Conservation (phyloP, 306 rosid genomes). For the Trifolium dubium region DNA sequence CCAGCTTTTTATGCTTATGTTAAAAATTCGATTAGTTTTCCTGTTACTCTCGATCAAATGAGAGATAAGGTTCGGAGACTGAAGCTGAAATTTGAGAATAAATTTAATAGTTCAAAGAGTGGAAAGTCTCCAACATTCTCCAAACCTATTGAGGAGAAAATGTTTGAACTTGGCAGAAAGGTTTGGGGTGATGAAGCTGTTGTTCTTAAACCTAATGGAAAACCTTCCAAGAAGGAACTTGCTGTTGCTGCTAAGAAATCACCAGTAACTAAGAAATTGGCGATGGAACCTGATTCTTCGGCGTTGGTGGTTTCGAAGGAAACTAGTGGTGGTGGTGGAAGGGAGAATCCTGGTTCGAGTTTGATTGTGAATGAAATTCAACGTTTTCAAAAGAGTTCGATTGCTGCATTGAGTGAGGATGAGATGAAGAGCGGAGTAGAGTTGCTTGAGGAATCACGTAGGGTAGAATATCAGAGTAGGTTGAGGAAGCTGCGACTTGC, state of each 20-base stretch:
- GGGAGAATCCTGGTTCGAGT: background rate
- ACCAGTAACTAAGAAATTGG: background rate
- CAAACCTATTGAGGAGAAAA: slow-evolving; percentile 47
- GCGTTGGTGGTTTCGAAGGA: background rate
- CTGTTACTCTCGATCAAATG: slow-evolving; percentile 51
- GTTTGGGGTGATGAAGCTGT: slow-evolving; percentile 48
- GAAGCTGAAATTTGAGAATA: slow-evolving; percentile 51
- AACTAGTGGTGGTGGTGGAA: slow-evolving; percentile 13
- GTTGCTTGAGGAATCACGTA: slow-evolving; percentile 48
- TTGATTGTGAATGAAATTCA: slow-evolving; percentile 38
- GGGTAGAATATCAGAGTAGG: slow-evolving; percentile 52
- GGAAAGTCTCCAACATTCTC: background rate
- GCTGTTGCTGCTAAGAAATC: slow-evolving; percentile 34
- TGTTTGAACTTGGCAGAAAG: slow-evolving; percentile 55
- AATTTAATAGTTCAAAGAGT: background rate
- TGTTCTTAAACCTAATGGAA: slow-evolving; percentile 13
- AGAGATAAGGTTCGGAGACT: slow-evolving; percentile 60
- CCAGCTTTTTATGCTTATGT: slow-evolving; percentile 53
- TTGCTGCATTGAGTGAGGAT: slow-evolving; percentile 36
- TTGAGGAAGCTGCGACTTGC: slow-evolving; percentile 56
- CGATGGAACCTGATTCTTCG: background rate
- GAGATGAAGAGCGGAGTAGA: slow-evolving; percentile 51
- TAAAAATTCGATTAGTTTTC: slow-evolving; percentile 49
- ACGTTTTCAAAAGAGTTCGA: slow-evolving; percentile 35
- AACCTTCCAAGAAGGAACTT: slow-evolving; percentile 46